phyloP scores from a whole-genome alignment of 2,329 filamentous ascomycete genomes.

The Aspergillus sp. region DNA sequence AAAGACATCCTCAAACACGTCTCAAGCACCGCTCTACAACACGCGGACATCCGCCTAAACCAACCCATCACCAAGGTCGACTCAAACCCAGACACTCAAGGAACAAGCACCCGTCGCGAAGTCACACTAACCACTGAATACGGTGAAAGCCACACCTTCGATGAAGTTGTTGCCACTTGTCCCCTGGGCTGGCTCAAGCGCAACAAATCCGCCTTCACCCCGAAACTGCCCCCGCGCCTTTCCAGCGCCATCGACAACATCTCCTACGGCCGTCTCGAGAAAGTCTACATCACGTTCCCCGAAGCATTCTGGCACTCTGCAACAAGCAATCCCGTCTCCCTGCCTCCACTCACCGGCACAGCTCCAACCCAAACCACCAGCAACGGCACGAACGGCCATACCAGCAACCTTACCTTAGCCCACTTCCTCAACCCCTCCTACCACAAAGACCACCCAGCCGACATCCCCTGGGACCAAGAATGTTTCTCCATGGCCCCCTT shows the following conservation, averaged over 20 bases:
- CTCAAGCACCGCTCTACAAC: slow-evolving; percentile 47
- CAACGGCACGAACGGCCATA: background rate
- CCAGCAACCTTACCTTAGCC: slow-evolving; percentile 61
- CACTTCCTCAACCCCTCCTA: slow-evolving; percentile 75
- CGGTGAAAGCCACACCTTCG: slow-evolving; percentile 43
- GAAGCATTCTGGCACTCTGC: slow-evolving; percentile 69
- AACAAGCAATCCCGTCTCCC: background rate
- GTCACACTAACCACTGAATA: slow-evolving; percentile 46
- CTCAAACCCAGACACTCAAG: slow-evolving; percentile 20
- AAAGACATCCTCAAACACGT: slow-evolving; percentile 56
- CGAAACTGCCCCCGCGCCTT: slow-evolving; percentile 44
- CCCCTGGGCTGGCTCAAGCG: slow-evolving; percentile 56
- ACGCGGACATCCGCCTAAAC: slow-evolving; percentile 52
- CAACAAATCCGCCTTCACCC: slow-evolving; percentile 47
- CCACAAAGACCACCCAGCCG: slow-evolving; percentile 57
- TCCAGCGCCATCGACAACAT: slow-evolving; percentile 48
- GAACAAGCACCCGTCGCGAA: slow-evolving; percentile 29
- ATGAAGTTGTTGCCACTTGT: slow-evolving; percentile 54
- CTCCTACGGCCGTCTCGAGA: slow-evolving; percentile 49
- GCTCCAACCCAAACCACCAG: background rate
- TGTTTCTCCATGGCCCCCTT: slow-evolving; percentile 74
- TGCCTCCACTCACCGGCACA: background rate
- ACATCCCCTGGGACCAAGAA: slow-evolving; percentile 70
- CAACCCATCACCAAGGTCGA: slow-evolving; percentile 44
- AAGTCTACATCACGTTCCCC: slow-evolving; percentile 66